Base-by-base conservation (phyloP, 768 basidiomycete species). In the Trametes cingulata region DNA sequence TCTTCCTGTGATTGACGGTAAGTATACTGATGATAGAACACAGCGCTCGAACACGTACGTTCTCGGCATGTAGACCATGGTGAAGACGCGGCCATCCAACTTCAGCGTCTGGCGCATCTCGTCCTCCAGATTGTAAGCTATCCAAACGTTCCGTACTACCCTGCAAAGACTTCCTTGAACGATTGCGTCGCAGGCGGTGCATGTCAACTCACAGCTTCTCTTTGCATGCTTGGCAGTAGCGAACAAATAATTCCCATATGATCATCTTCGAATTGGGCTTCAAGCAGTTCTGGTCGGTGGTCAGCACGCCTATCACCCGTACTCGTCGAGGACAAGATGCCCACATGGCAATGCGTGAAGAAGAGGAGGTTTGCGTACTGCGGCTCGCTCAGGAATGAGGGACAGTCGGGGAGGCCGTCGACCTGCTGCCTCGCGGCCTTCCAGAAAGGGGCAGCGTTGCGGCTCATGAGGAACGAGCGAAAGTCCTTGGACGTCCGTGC, bases 281-380 rank as follows among this genome's bases (percentile, higher is more conserved):
- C 27, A 51, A 29, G 40, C 57, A 58, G 9, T 51, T 58, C 57
- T 58, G 36, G 29, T 33, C 29, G 29, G 10, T 33, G 29, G 29
- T 33, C 29, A 33, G 29, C 29, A 5, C 29, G 4, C 10, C 29
- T 33, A 10, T 33, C 10, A 33, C 4, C 10, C 6, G 4, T 33
- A 5, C 29, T 33, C 6, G 29, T 33, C 29, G 29, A 4, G 29
- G 29, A 33, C 29, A 33, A 10, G 29, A 33, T 17, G 41, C 59
- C 20, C 40, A 61, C 63, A 20, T 56, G 39, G 22, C 63, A 63
- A 20, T 46, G 24, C 17, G 41, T 14, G 13, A 33, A 27, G 52
- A 66, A 66, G 17, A 54, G 17, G 29, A 66, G 52, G 39, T 53
- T 56, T 19, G 63, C 65, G 24, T 64, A 67, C 17, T 20, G 40